Percentiles rank a stretch among this genome's conserved stretches.
phyloP scores from a whole-genome alignment of 108 stramenopile species.

The Epithemia pelagica region DNA sequence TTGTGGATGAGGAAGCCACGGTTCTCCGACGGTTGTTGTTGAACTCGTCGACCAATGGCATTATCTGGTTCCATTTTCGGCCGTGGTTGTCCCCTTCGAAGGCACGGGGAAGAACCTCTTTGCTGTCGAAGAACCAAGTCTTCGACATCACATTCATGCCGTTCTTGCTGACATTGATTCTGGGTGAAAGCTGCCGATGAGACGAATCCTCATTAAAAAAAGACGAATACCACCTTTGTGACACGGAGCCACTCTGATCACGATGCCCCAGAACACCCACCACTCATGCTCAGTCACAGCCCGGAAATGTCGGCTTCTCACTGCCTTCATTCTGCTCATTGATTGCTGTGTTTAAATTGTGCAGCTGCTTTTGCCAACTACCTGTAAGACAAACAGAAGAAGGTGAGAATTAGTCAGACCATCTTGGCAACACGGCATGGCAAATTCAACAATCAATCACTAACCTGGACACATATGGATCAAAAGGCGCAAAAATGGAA shows the following conservation, averaged over 20 bases:
- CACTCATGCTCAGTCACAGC: background rate
- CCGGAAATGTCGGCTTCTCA: background rate
- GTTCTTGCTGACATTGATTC: background rate
- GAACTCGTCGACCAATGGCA: background rate
- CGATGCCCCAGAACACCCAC: background rate
- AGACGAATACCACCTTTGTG: background rate
- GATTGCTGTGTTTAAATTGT: background rate
- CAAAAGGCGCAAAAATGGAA: background rate
- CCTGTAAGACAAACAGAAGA: background rate
- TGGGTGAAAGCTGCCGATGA: background rate
- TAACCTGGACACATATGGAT: background rate
- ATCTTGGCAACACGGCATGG: no score
- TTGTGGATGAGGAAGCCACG: background rate
- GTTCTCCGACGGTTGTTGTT: background rate
- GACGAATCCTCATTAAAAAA: background rate
- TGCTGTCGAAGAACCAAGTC: background rate
- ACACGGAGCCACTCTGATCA: background rate
- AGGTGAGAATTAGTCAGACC: no score
- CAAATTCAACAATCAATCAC: background rate
- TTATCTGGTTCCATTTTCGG: background rate
- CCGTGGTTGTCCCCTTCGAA: background rate
- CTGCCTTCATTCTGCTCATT: background rate
- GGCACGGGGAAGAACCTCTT: background rate
- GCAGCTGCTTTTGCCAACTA: background rate
- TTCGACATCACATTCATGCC: background rate